Conservation (phyloP, 1,139 yeast genomes). For the Taphrina populina region DNA sequence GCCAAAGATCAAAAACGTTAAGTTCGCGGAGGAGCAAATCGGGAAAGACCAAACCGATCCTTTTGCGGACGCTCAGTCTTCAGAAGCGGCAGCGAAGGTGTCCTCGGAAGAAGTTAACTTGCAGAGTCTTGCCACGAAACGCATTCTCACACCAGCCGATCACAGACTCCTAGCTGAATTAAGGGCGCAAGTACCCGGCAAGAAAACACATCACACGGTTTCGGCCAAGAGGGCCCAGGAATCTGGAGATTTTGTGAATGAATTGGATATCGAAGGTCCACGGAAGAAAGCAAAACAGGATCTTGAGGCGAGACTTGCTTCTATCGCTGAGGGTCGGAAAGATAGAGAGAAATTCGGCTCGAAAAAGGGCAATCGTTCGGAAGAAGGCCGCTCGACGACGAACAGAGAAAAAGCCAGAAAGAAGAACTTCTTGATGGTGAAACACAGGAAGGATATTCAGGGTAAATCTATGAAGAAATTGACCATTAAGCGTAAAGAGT, state of each 20-base stretch:
- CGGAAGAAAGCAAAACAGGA: slow-evolving; percentile 72
- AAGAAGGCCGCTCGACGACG: slow-evolving; percentile 80
- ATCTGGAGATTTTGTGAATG: slow-evolving; percentile 67
- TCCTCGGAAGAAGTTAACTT: slow-evolving; percentile 43
- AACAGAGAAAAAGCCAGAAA: slow-evolving; percentile 93
- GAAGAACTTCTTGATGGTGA: slow-evolving; percentile 99
- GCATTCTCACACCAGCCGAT: slow-evolving; percentile 94
- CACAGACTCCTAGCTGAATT: slow-evolving; percentile 91
- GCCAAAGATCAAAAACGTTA: slow-evolving; percentile 37
- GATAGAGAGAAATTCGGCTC: slow-evolving; percentile 90
- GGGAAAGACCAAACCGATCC: slow-evolving; percentile 40
- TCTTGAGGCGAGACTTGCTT: slow-evolving; percentile 86
- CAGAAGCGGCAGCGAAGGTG: slow-evolving; percentile 37
- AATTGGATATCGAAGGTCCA: slow-evolving; percentile 73
- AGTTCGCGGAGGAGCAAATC: slow-evolving; percentile 45
- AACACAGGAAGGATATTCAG: slow-evolving; percentile 88
- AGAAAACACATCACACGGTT: slow-evolving; percentile 26
- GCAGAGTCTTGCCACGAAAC: slow-evolving; percentile 64
- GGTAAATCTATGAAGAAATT: slow-evolving; percentile 89
- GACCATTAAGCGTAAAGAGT: slow-evolving; percentile 82
- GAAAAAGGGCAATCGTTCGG: slow-evolving; percentile 68
- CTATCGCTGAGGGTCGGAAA: slow-evolving; percentile 85
- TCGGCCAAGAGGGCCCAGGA: slow-evolving; percentile 31
- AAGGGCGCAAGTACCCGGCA: slow-evolving; percentile 48
- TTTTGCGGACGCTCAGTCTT: slow-evolving; percentile 24